Conservation (phyloP, 225 moss, liverwort and hornwort genomes). For the Sphagnum contortum region DNA sequence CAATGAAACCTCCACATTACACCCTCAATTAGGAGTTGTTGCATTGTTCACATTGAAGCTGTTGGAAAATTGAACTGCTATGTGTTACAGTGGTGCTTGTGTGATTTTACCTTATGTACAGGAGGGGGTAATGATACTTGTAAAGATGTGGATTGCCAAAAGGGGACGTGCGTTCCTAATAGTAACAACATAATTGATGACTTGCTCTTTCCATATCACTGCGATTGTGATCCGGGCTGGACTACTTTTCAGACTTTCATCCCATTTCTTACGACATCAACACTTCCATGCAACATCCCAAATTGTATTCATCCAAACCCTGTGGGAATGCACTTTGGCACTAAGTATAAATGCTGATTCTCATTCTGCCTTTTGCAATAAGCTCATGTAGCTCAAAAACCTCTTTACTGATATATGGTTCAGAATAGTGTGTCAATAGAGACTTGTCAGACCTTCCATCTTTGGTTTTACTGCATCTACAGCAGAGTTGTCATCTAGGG, state of each 20-base stretch:
- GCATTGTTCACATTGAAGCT: too few relatives aligned
- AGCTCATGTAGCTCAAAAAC: too few relatives aligned
- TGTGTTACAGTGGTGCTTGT: too few relatives aligned
- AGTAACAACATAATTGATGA: conserved; percentile 9
- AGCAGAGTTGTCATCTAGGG: too few relatives aligned
- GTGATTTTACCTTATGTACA: background rate
- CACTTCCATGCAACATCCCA: conserved; percentile 47
- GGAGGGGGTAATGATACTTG: conserved; percentile 24
- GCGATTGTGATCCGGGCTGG: conserved; percentile 41
- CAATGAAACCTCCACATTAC: too few relatives aligned
- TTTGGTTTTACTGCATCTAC: background rate
- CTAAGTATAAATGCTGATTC: too few relatives aligned
- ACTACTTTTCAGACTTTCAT: conserved; percentile 22
- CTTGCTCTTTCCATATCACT: conserved; percentile 38
- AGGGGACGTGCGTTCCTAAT: conserved; percentile 44
- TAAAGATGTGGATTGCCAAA: conserved; percentile 21
- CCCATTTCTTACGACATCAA: conserved; percentile 30
- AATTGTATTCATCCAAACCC: conserved; percentile 26
- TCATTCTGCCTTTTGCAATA: too few relatives aligned
- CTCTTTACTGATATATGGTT: too few relatives aligned
- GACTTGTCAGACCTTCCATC: background rate
- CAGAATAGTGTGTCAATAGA: background rate
- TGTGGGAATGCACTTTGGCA: too few relatives aligned
- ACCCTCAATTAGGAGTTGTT: too few relatives aligned
- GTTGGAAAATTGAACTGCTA: background rate